These are phyloP conservation scores for Vanrija sp. DNA, from an alignment of 1,284 basidiomycete genomes.

Conservation along the genomic window DNA sequence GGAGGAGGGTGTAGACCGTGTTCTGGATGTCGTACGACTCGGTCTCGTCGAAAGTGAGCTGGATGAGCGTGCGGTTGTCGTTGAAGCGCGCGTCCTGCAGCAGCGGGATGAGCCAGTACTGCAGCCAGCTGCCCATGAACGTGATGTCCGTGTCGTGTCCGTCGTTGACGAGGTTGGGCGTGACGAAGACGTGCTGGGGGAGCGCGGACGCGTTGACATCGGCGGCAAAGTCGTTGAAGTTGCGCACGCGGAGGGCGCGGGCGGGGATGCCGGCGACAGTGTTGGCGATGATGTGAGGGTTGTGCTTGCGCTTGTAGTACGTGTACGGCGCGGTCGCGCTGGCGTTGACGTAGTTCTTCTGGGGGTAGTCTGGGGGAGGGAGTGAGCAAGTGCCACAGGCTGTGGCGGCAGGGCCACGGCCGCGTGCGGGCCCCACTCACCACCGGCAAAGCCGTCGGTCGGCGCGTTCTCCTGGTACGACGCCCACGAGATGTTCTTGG, in stretches of 20 bases:
- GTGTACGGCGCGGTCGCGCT: conserved; percentile 45
- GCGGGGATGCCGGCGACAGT: conserved; percentile 51
- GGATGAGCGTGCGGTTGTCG: conserved; percentile 55
- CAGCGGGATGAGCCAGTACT: conserved; percentile 57
- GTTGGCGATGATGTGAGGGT: conserved; percentile 58
- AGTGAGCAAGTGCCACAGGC: neutral
- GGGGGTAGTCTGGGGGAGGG: conserved; percentile 46
- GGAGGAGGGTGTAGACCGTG: conserved; percentile 48
- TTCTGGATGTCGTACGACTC: conserved; percentile 50
- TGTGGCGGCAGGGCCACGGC: too few species aligned
- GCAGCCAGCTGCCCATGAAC: conserved; percentile 55
- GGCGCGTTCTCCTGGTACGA: conserved; percentile 60
- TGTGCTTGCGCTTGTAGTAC: conserved; percentile 56
- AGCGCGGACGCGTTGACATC: conserved; percentile 53
- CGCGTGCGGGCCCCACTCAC: too few species aligned
- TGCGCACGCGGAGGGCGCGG: conserved; percentile 57
- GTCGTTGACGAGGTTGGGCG: conserved; percentile 61
- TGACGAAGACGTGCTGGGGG: conserved; percentile 62
- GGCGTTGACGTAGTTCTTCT: conserved; percentile 53
- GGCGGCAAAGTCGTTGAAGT: conserved; percentile 53
- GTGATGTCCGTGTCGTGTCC: conserved; percentile 59
- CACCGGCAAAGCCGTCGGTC: conserved; percentile 51
- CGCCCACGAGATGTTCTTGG: conserved; percentile 54
- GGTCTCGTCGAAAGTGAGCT: conserved; percentile 60
- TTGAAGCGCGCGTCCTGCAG: conserved; percentile 55